Conservation (phyloP, 768 basidiomycete species). For the Serendipita indica region DNA sequence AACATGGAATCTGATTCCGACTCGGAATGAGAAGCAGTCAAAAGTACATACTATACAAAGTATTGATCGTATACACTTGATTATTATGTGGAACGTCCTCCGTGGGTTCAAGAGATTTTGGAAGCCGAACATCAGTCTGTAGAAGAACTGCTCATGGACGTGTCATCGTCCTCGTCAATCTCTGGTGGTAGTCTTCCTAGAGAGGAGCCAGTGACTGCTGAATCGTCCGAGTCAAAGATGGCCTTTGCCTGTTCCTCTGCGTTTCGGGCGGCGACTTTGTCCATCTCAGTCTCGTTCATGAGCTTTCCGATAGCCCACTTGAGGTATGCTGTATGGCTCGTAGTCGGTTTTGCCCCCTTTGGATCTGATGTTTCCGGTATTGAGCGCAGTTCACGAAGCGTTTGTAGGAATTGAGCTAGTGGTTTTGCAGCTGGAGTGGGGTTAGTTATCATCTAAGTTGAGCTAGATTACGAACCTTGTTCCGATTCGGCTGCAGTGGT, state of each 20-base stretch:
- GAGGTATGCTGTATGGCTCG: conserved; percentile 54
- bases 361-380: conserved; percentile 15
- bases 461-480: conserved; percentile 33
- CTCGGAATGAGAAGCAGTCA: background rate
- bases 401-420: conserved; percentile 28
- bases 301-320: conserved; percentile 60
- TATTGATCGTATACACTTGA: background rate
- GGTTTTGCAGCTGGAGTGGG: conserved; percentile 13
- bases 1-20: conserved; percentile 8
- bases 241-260: background rate
- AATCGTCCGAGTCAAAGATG: background rate
- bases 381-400: conserved; percentile 24
- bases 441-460: background rate
- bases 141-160: background rate
- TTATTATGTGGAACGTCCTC: no score
- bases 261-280: conserved; percentile 2
- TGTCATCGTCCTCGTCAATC: background rate
- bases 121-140: background rate
- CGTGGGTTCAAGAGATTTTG: background rate
- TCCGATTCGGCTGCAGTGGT: conserved; percentile 20
- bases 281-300: conserved; percentile 23
- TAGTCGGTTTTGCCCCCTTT: conserved; percentile 68
- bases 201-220: background rate
- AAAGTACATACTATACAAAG: background rate
- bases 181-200: background rate